Evolutionary conservation across 148 eudicot species (phyloP), one percentile per base, ranked within the genome.

Genomic region (Vaccinium vitisidaea): DNA sequence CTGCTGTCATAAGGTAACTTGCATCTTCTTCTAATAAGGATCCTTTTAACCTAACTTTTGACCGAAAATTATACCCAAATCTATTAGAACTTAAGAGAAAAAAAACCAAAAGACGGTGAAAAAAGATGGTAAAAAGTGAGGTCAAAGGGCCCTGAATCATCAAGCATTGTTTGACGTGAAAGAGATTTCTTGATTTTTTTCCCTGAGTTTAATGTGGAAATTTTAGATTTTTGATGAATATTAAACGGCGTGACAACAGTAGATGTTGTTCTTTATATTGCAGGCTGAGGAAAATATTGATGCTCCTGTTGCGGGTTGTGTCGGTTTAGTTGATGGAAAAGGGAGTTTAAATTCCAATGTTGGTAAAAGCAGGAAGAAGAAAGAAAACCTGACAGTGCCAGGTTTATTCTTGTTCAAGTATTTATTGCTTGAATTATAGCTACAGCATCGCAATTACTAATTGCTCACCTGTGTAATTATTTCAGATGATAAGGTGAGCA

Each of bases 1-100:
- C 88, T 81, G 79, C 48, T 92, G 94, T 82, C 84, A 73, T 39
- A 89, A 95, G 98, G 98, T 94, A 30, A 75, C 53, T 69, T 4
- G 1, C 15, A 13, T 46, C 15, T 63, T 59, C 15, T 63, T 36
- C 39, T 36, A 36, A 36, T 36, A 36, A 36, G 39, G 39, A 36
- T 3, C 39, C 39, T 36, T 32, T 36, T 36, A 36, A 36, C 39
- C 39, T 36, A 36, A 36, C 39, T 36, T 36, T 36, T 36, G 39
- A 36, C 39, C 3, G 39, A 36, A 36, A 36, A 36, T 2, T 36
- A 36, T 36, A 36, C 39, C 39, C 39, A 36, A 36, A 36, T 36
- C 39, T 36, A 36, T 36, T 36, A 36, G 39, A 36, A 36, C 39
- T 36, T 36, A 36, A 36, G 39, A 36, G 39, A 36, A 36, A 36